These are phyloP conservation scores for Serendipita sp. DNA, from an alignment of 768 basidiomycete genomes.

Conservation along the genomic window DNA sequence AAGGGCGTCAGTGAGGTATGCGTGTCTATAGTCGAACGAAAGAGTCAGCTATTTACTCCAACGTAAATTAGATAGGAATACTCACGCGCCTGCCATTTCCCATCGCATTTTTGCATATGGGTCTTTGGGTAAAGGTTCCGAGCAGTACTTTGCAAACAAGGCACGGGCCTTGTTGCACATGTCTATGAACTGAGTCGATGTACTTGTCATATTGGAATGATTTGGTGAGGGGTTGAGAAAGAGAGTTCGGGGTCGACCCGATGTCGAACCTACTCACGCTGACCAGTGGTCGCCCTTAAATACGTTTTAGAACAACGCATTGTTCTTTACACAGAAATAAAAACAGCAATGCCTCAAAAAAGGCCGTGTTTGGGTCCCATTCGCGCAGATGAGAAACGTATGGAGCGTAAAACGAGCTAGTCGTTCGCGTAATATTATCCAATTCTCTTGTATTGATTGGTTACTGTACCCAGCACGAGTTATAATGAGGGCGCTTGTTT, in stretches of 20 bases:
- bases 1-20: not conserved
- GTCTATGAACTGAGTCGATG: not conserved
- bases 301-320: not conserved
- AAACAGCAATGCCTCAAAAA: not conserved
- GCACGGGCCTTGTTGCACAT: not conserved
- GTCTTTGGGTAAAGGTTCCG: not conserved
- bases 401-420: no score
- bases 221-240: no score
- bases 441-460: no score
- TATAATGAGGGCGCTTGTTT: no score
- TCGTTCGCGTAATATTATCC: no score
- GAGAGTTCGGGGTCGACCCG: no score
- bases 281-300: no score
- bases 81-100: not conserved
- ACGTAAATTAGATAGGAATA: not conserved
- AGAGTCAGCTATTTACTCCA: not conserved
- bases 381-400: no score
- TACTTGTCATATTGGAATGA: not conserved
- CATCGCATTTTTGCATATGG: not conserved
- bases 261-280: no score
- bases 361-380: no score
- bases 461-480: no score
- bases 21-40: not conserved
- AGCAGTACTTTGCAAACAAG: constrained; percentile 2
- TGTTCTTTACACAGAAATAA: not conserved